phyloP scores from a whole-genome alignment of 805 yeast genomes.

The Ogataea ganodermae region DNA sequence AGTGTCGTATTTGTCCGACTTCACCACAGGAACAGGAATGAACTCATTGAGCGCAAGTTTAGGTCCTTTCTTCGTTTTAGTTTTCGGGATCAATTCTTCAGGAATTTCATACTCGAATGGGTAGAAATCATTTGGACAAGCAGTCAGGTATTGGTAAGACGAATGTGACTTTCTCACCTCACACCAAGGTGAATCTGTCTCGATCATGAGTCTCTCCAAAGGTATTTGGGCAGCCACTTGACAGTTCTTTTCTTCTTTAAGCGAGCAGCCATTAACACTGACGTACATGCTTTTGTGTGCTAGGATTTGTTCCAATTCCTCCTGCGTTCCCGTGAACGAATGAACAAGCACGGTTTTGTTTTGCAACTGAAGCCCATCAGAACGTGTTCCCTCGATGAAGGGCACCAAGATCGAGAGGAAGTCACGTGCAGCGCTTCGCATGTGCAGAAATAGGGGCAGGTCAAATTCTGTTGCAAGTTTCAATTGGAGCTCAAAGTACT shows the following conservation, averaged over 20 bases:
- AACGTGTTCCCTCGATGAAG: slow-evolving; percentile 48
- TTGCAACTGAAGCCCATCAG: slow-evolving; percentile 28
- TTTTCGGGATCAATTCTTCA: slow-evolving; percentile 13
- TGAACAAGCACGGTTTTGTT: slow-evolving; percentile 80
- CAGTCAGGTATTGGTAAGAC: slow-evolving; percentile 56
- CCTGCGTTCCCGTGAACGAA: slow-evolving; percentile 83
- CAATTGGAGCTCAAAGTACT: slow-evolving; percentile 73
- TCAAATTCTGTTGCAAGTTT: slow-evolving; percentile 58
- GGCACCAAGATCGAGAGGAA: slow-evolving; percentile 67
- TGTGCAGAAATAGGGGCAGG: slow-evolving; percentile 85
- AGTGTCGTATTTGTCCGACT: slow-evolving; percentile 52
- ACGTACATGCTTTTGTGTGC: slow-evolving; percentile 59
- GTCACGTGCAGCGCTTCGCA: slow-evolving; percentile 84
- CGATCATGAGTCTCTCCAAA: slow-evolving; percentile 67
- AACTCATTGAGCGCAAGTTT: slow-evolving; percentile 44
- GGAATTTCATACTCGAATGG: slow-evolving; percentile 39
- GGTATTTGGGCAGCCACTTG: slow-evolving; percentile 71
- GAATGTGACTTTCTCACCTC: slow-evolving; percentile 85
- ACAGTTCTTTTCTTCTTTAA: slow-evolving; percentile 74
- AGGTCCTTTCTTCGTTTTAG: slow-evolving; percentile 23
- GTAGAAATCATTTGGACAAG: slow-evolving; percentile 58
- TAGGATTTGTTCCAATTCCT: slow-evolving; percentile 61
- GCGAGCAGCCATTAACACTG: slow-evolving; percentile 92
- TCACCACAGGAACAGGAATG: slow-evolving; percentile 63
- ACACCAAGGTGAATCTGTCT: slow-evolving; percentile 99